Conservation (phyloP, 2,329 filamentous ascomycete species). For the Dichotomopilus funicola region DNA sequence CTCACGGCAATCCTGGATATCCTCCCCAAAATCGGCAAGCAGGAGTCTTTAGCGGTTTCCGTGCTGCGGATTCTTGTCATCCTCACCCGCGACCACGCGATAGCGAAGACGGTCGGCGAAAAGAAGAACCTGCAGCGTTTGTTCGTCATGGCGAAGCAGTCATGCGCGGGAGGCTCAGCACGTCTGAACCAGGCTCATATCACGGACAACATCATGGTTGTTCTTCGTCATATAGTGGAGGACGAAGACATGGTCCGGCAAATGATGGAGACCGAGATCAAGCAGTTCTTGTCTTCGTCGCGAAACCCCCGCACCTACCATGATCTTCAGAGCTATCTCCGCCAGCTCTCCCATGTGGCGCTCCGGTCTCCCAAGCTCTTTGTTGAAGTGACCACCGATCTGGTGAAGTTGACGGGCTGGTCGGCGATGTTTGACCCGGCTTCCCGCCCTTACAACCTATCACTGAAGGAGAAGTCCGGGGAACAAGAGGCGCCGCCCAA, state of each 20-base stretch:
- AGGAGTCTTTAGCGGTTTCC: conserved; percentile 76
- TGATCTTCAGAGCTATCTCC: conserved; percentile 68
- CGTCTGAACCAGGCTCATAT: conserved; percentile 55
- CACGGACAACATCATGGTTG: conserved; percentile 65
- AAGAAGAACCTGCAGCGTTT: conserved; percentile 84
- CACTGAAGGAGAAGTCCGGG: conserved; percentile 35
- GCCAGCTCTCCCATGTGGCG: conserved; percentile 70
- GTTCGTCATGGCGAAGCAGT: conserved; percentile 92
- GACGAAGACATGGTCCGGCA: conserved; percentile 87
- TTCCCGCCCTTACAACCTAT: conserved; percentile 31
- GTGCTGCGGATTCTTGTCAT: conserved; percentile 80
- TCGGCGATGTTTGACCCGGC: conserved; percentile 27
- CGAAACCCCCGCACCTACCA: conserved; percentile 44
- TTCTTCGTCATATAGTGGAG: conserved; percentile 87
- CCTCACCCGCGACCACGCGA: conserved; percentile 68
- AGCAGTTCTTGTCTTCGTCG: conserved; percentile 64
- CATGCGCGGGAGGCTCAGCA: conserved; percentile 70
- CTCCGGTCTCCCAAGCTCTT: conserved; percentile 80
- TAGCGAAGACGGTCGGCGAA: conserved; percentile 72
- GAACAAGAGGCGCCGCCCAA: conserved; percentile 25
- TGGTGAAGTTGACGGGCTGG: conserved; percentile 67
- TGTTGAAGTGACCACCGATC: conserved; percentile 78
- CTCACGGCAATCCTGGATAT: conserved; percentile 76
- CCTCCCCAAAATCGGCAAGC: conserved; percentile 79
- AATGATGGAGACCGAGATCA: conserved; percentile 86